Conservation (phyloP, 108 stramenopile species). For the Discostella pseudostelligera region DNA sequence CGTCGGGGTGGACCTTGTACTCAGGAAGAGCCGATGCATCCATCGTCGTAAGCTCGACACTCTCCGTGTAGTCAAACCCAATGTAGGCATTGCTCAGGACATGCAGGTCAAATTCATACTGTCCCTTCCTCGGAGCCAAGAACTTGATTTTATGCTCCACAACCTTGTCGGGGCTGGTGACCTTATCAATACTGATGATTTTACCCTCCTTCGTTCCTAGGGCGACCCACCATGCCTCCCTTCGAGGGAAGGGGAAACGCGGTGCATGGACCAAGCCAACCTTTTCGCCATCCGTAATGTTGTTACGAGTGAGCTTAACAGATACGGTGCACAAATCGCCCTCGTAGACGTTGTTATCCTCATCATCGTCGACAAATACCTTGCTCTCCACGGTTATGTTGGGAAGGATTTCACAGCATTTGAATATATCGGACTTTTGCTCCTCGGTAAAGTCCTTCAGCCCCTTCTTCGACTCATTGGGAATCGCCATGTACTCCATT, state of each 20-base stretch:
- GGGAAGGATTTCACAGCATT: conserved; percentile 81
- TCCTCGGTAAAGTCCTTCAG: conserved; percentile 72
- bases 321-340: conserved; percentile 93
- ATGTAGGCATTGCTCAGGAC: conserved; percentile 94
- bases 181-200: conserved; percentile 91
- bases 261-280: conserved; percentile 93
- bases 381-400: conserved; percentile 74
- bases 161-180: conserved; percentile 58
- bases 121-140: conserved; percentile 87
- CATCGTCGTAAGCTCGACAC: conserved; percentile 73
- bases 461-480: conserved; percentile 84
- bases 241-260: conserved; percentile 82
- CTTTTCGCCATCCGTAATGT: conserved; percentile 83
- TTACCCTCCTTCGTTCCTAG: conserved; percentile 91
- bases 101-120: conserved; percentile 86
- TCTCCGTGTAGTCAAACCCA: conserved; percentile 82
- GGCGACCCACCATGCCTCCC: conserved; percentile 96
- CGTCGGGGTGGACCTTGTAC: conserved; percentile 95
- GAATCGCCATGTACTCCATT: conserved; percentile 69
- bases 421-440: conserved; percentile 85
- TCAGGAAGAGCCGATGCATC: conserved; percentile 90
- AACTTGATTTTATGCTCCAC: conserved; percentile 95
- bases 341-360: conserved; percentile 92
- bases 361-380: conserved; percentile 95
- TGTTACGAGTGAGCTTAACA: conserved; percentile 89